Evolutionary conservation across 768 basidiomycete species (phyloP).

Genomic region (Mycena alexandri): DNA sequence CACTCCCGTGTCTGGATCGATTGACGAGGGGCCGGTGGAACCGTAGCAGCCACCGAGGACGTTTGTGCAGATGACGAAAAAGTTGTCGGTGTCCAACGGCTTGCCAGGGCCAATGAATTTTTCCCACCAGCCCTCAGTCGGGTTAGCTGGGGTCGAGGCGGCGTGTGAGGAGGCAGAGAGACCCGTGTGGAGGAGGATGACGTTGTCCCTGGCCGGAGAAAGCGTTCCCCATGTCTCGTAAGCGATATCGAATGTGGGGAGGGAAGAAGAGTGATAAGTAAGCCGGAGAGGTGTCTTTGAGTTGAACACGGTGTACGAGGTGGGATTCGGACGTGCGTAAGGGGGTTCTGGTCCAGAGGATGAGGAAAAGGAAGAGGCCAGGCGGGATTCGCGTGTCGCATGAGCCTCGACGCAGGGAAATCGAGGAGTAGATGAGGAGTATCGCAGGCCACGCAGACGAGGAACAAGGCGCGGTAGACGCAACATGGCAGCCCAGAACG

Average conservation of each 20-base stretch:
- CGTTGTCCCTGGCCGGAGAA: slow-evolving; percentile 83
- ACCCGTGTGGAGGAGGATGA: slow-evolving; percentile 95
- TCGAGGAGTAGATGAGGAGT: slow-evolving; percentile 40
- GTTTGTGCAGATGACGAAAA: slow-evolving; percentile 96
- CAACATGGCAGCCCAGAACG: slow-evolving; percentile 8
- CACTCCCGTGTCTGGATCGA: slow-evolving; percentile 74
- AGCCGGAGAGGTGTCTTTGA: slow-evolving; percentile 74
- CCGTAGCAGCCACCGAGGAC: slow-evolving; percentile 98
- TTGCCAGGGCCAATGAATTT: slow-evolving; percentile 97
- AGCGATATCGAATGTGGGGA: slow-evolving; percentile 86
- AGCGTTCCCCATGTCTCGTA: slow-evolving; percentile 99
- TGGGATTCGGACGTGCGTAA: slow-evolving; percentile 83
- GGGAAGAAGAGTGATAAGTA: slow-evolving; percentile 61
- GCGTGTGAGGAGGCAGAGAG: slow-evolving; percentile 97
- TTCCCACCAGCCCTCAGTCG: slow-evolving; percentile 97
- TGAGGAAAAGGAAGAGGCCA: slow-evolving; percentile 50
- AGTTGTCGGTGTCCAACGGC: slow-evolving; percentile 91
- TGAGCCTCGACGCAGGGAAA: slow-evolving; percentile 91
- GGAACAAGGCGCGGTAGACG: slow-evolving; percentile 19
- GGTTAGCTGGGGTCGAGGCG: slow-evolving; percentile 81
- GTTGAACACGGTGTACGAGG: slow-evolving; percentile 78
- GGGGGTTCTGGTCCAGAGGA: slow-evolving; percentile 79
- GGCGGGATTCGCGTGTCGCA: slow-evolving; percentile 72
- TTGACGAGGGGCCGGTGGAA: slow-evolving; percentile 92
- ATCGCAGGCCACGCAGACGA: slow-evolving; percentile 21